Evolutionary conservation across 768 basidiomycete genomes (phyloP).

Genomic region (Melanogaster broomeanus): DNA sequence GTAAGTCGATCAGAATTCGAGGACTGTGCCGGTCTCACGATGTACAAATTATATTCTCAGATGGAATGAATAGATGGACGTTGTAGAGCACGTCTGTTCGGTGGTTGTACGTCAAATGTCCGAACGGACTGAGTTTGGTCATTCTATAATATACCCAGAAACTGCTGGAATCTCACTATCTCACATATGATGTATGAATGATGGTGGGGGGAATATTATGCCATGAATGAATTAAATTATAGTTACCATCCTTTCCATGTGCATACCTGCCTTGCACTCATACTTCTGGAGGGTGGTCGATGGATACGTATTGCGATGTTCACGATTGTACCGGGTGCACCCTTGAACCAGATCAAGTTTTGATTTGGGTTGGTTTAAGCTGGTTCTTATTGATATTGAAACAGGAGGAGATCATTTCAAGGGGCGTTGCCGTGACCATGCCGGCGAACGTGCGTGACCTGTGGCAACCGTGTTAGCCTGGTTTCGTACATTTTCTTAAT

Average conservation of each 20-base stretch:
- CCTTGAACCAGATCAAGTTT: neutral
- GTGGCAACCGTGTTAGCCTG: constrained; percentile 27
- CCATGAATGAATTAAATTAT: constrained; percentile 32
- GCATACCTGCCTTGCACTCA: constrained; percentile 11
- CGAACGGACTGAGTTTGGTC: neutral
- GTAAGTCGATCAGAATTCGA: constrained; percentile 51
- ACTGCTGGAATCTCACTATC: constrained; percentile 1
- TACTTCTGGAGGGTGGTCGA: no score
- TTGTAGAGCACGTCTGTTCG: constrained; percentile 6
- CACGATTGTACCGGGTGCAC: no score
- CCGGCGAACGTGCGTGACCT: constrained; percentile 41
- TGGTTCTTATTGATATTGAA: constrained; percentile 14
- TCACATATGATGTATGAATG: neutral
- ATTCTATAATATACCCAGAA: constrained; percentile 10
- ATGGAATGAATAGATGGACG: constrained; percentile 70
- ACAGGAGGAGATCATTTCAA: constrained; percentile 8
- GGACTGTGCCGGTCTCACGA: constrained; percentile 20
- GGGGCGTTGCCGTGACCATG: constrained; percentile 22
- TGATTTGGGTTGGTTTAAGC: constrained; percentile 33
- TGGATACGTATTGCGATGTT: no score
- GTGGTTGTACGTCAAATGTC: constrained; percentile 4
- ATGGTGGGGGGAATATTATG: constrained; percentile 11
- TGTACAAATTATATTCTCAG: constrained; percentile 38
- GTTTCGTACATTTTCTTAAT: constrained; percentile 20
- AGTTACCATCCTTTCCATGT: constrained; percentile 11